Percentiles rank a stretch among this genome's conserved stretches.
phyloP scores from a whole-genome alignment of 2,329 filamentous ascomycete genomes.

The Lachnellula willkommii region DNA sequence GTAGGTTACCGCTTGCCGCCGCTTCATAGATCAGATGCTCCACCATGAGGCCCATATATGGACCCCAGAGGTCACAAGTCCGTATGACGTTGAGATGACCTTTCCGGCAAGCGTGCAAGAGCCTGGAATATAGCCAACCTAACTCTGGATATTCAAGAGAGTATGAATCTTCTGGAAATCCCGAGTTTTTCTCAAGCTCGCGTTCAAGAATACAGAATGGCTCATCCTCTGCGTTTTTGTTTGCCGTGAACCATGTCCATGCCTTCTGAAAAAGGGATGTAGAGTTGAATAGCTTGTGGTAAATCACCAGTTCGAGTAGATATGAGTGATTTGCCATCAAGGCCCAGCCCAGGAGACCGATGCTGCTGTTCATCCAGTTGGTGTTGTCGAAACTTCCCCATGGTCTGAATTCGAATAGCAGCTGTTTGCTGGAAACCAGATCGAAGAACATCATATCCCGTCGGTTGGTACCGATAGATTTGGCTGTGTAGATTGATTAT shows the following conservation, averaged over 20 bases:
- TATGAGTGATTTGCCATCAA: conserved; percentile 8
- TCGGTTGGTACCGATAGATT: neutral
- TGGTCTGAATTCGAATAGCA: conserved; percentile 7
- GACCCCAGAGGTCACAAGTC: neutral
- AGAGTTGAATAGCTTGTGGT: neutral
- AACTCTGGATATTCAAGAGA: neutral
- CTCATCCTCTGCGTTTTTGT: no score
- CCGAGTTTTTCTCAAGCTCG: neutral
- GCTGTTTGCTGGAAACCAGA: conserved; percentile 1
- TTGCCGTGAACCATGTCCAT: neutral
- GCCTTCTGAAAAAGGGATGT: neutral
- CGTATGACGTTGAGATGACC: conserved; percentile 2
- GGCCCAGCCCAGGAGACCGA: conserved; percentile 8
- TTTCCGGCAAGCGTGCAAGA: conserved; percentile 1
- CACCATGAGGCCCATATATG: neutral
- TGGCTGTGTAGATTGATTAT: no score
- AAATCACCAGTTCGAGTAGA: neutral
- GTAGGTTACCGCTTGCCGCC: neutral
- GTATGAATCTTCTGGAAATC: neutral
- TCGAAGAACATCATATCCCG: neutral
- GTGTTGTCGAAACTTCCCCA: conserved; percentile 1
- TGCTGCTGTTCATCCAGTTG: neutral
- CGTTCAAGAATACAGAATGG: neutral
- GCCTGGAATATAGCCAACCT: conserved; percentile 3
- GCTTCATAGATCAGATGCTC: neutral